A percentile compares a stretch with the other conserved stretches of the same genome.
Evolutionary conservation across 2,329 filamentous ascomycete species (phyloP).

Genomic region (Neofusicoccum cordaticola): DNA sequence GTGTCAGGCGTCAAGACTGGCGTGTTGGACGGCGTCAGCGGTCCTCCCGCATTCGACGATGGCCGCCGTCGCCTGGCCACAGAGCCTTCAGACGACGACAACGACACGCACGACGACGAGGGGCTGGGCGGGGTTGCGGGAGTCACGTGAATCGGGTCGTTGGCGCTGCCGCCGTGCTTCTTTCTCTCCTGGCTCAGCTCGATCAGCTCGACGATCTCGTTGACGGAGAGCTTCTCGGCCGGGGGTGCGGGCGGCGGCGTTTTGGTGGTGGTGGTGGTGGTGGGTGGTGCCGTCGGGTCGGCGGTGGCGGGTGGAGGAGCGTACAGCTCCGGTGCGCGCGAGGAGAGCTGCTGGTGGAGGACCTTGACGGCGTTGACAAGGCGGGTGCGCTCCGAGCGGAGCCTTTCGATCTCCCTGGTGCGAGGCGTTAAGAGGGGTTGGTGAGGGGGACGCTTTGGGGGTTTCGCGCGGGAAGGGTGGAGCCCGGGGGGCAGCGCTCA

Average conservation of each 20-base stretch:
- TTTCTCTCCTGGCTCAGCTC: background rate
- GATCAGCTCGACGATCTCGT: background rate
- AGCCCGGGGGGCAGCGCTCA: background rate
- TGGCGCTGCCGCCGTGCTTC: background rate
- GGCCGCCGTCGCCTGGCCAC: no score
- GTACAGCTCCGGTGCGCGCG: background rate
- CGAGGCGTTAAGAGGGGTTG: no score
- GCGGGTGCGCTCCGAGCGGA: background rate
- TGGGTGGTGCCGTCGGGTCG: background rate
- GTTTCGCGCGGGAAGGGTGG: no score
- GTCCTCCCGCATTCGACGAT: background rate
- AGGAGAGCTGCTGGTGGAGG: background rate
- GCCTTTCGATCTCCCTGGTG: background rate
- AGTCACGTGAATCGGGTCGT: background rate
- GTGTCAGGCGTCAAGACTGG: background rate
- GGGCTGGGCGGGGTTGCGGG: background rate
- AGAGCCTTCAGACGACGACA: no score
- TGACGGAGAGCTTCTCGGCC: background rate
- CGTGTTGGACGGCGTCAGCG: background rate
- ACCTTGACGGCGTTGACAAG: background rate
- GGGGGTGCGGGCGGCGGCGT: background rate
- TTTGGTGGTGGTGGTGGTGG: background rate
- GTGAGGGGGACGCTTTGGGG: no score
- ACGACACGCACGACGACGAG: background rate
- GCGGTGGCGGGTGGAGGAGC: background rate